Percentiles rank a stretch among this genome's conserved stretches.
These are phyloP conservation scores for Hygrophorus pudorinus DNA, from an alignment of 768 basidiomycete genomes.

Conservation along the genomic window DNA sequence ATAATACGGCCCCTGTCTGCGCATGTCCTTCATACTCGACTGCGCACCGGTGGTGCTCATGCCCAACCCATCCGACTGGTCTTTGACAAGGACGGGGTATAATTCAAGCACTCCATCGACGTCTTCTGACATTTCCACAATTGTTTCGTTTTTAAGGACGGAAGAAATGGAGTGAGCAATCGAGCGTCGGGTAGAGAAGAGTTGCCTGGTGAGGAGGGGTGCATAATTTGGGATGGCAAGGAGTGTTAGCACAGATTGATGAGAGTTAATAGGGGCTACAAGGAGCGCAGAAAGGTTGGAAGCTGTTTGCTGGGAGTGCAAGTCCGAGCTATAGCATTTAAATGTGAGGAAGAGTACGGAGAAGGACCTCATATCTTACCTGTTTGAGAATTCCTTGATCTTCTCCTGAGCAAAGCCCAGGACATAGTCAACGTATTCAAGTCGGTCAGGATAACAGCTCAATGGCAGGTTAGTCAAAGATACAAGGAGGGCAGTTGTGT, in stretches of 20 bases:
- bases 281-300: slow-evolving; percentile 87
- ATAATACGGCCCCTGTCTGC: slow-evolving; percentile 49
- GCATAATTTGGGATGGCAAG: slow-evolving; percentile 90
- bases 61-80: slow-evolving; percentile 44
- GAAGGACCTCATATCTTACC: slow-evolving; percentile 30
- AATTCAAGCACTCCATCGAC: slow-evolving; percentile 89
- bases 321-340: slow-evolving; percentile 57
- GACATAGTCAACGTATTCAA: slow-evolving; percentile 96
- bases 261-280: slow-evolving; percentile 90
- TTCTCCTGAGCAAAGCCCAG: slow-evolving; percentile 83
- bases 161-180: slow-evolving; percentile 93
- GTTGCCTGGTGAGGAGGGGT: slow-evolving; percentile 73
- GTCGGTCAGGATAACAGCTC: slow-evolving; percentile 92
- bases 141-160: slow-evolving; percentile 93
- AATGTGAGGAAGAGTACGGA: slow-evolving; percentile 4
- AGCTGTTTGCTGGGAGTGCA: slow-evolving; percentile 81
- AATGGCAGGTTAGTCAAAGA: slow-evolving; percentile 92
- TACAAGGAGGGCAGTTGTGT: slow-evolving; percentile 91
- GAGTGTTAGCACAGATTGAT: slow-evolving; percentile 93
- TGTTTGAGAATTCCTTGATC: slow-evolving; percentile 74
- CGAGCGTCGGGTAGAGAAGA: slow-evolving; percentile 82
- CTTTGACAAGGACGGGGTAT: slow-evolving; percentile 86
- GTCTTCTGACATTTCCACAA: slow-evolving; percentile 89
- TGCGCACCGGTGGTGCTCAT: slow-evolving; percentile 25
- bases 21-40: slow-evolving; percentile 30